Evolutionary conservation across 2,329 filamentous ascomycete species (phyloP), one percentile per base, ranked within the genome.

Genomic region (Diaporthe sp.): DNA sequence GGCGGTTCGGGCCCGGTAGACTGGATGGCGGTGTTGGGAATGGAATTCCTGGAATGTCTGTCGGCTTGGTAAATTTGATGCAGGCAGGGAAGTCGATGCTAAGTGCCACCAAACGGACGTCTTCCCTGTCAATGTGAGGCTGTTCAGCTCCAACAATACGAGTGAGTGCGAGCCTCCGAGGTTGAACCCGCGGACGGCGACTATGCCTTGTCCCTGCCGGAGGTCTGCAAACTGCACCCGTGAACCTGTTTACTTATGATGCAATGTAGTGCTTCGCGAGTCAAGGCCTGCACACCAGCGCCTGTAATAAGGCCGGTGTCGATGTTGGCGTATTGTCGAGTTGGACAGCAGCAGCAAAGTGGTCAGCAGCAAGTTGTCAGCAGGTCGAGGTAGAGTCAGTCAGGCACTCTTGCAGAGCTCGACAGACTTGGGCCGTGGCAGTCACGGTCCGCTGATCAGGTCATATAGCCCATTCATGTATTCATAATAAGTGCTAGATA

Each of bases 11-110:
- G 42, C 4, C 61, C 61, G 19, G 28, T 3, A 62, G 53, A 28
- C 53, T 17, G 37, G 55, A 72, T 34, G n/a, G 25, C 22, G 13
- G 37, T 9, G 46, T n/a, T 65, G 49, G 49, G 28, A 46, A 22
- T 55, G 51, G n/a, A 28, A 55, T 57, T 62, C 55, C 28, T 72
- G 55, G 69, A 59, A 25, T 61, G 55, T 19, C 25, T 55, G 13
- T 55, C 59, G 31, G 62, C 22, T 13, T 25, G 3, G 34, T 39
- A 22, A 25, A 28, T n/a, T 69, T 53, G 65, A 25, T 28, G 65
- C 46, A 53, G 46, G 49, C 58, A 73, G 72, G 72, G 72, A 69
- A 55, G n/a, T 28, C 49, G 65, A 55, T 69, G 65, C 46, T 10
- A 55, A 28, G 65, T 55, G 34, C 65, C 65, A 55, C 65, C 65